Base-by-base conservation (phyloP, 768 basidiomycete species). In the Naganishia friedmannii region DNA sequence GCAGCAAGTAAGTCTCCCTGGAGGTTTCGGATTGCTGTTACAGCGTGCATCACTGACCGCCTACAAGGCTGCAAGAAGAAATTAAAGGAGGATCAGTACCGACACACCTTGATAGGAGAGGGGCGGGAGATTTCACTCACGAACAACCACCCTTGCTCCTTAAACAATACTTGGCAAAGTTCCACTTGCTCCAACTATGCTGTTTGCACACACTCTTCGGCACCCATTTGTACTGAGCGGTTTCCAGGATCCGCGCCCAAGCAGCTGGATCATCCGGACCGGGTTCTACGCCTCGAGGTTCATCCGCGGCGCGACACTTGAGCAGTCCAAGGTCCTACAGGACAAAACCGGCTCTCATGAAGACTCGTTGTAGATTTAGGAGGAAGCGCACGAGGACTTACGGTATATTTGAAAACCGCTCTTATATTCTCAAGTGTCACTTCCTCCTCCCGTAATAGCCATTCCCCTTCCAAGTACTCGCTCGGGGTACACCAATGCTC, bases 171-270 rank as follows among this genome's bases (percentile, higher is more conserved):
- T 48, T 55, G 23, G 45, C 45, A 39, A 68, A 56, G 13, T 37
- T 53, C 55, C 34, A 42, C 39, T 37, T 55, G 53, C 45, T 54
- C 21, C 34, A 55, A 17, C 26, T 26, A 23, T 56, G 53, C 45
- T 55, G 32, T 21, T 32, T 21, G 34, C 67, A 68, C 23, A 26
- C 53, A n/a, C 28, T 39, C 7, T 34, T 26, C 19, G 67, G 51
- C n/a, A 39, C 45, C 67, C 67, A 68, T 39, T 23, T 42, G 39
- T 68, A 68, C 26, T 68, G 53, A 4, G 67, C 53, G 13, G 45
- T 48, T 26, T 68, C 67, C 19, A 56, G 10, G 0, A 68, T 53
- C 26, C 67, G 17, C 31, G 67, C 53, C 8, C 31, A 54, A 54
- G 23, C 55, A 5, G n/a, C 53, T 26, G 67, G 67, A 34, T 68